Evolutionary conservation across 225 moss, liverwort and hornwort genomes (phyloP).

Genomic region (Marchantia polymorpha): DNA sequence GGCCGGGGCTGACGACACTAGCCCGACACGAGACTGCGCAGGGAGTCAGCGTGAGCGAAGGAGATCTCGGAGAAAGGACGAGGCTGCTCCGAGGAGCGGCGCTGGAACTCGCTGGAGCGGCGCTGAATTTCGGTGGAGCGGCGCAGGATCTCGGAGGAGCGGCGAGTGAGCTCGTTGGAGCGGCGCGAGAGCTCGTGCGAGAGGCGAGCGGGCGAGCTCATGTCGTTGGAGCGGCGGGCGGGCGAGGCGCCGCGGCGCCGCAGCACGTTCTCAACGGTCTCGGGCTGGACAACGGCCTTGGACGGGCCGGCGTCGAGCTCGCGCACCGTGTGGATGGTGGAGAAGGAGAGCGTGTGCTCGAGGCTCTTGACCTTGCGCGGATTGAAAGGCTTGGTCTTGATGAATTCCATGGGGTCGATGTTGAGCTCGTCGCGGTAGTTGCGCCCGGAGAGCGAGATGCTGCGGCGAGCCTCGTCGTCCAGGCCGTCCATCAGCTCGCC

Average conservation of each 20-base stretch:
- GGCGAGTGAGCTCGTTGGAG: slow-evolving; percentile 6
- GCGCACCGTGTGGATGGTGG: slow-evolving; percentile 44
- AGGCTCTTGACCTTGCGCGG: slow-evolving; percentile 32
- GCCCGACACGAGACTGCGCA: not conserved
- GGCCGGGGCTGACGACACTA: too few relatives aligned
- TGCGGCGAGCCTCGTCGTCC: slow-evolving; percentile 21
- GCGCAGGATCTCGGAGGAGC: slow-evolving; percentile 9
- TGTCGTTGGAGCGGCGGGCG: not conserved
- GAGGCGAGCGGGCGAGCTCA: slow-evolving; percentile 16
- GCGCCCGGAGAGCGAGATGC: not conserved
- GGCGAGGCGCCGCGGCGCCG: slow-evolving; percentile 3
- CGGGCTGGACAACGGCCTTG: slow-evolving; percentile 17
- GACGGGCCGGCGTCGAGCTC: slow-evolving; percentile 31
- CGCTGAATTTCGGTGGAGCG: slow-evolving; percentile 13
- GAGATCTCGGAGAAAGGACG: not conserved
- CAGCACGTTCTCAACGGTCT: slow-evolving; percentile 34
- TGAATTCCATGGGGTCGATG: slow-evolving; percentile 15
- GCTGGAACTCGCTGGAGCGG: not conserved
- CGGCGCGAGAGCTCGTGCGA: slow-evolving; percentile 15
- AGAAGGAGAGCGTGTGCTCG: slow-evolving; percentile 38
- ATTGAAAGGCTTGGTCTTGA: slow-evolving; percentile 17
- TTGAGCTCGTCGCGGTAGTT: not conserved
- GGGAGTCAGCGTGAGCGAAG: not conserved
- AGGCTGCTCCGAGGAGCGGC: not conserved
- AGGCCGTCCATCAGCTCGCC: slow-evolving; percentile 48